Evolutionary conservation across 257 asterid genomes (phyloP).

Genomic region (Forsythia viridissima): DNA sequence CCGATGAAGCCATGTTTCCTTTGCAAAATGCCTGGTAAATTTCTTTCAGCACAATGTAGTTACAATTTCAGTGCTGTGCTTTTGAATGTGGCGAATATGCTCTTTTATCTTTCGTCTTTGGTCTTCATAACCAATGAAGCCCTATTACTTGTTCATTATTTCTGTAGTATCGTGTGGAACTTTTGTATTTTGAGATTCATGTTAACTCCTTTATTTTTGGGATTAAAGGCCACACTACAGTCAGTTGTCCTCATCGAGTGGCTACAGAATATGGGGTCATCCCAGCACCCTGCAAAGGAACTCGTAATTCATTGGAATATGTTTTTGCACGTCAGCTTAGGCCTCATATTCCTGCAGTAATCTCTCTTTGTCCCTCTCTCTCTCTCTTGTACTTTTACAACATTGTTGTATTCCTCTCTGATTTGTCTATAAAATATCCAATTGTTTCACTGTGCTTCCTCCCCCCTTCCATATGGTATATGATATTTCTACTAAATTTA

Average conservation of each 20-base stretch:
- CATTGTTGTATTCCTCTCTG: neutral
- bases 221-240: conserved; percentile 85
- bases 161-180: too few species aligned
- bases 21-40: conserved; percentile 91
- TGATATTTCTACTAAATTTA: too few species aligned
- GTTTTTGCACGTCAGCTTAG: conserved; percentile 84
- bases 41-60: neutral
- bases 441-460: neutral
- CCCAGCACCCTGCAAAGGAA: conserved; percentile 68
- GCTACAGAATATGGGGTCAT: conserved; percentile 78
- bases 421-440: neutral
- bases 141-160: neutral
- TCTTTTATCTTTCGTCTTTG: neutral
- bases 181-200: neutral
- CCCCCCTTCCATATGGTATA: too few species aligned
- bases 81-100: neutral
- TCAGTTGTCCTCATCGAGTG: conserved; percentile 87
- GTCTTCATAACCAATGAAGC: neutral
- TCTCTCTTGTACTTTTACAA: neutral
- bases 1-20: conserved; percentile 99
- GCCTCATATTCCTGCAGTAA: conserved; percentile 54
- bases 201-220: conserved; percentile 20
- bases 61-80: neutral
- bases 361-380: conserved; percentile 12
- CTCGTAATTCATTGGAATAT: conserved; percentile 57